Conservation (phyloP, 257 asterid genomes). For the Coffea canephora region DNA sequence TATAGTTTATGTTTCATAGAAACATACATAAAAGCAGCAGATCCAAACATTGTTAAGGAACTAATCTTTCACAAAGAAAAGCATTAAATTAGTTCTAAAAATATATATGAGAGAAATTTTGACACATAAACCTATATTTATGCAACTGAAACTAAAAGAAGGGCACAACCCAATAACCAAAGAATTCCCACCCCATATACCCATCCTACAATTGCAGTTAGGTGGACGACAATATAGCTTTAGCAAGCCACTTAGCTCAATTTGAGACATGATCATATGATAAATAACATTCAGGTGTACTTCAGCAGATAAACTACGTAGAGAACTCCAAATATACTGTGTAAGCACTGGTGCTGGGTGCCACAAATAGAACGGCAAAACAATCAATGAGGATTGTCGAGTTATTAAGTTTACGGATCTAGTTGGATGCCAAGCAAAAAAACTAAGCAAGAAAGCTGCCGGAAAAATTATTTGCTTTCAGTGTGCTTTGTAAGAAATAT, state of each 20-base stretch:
- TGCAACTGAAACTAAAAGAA: too few relatives aligned
- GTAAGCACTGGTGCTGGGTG: not conserved
- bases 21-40: too few relatives aligned
- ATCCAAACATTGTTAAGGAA: not conserved
- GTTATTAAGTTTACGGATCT: not conserved
- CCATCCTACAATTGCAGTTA: too few relatives aligned
- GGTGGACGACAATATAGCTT: not conserved
- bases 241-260: not conserved
- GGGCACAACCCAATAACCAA: too few relatives aligned
- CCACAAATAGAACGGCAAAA: not conserved
- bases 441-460: not conserved
- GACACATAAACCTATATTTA: too few relatives aligned
- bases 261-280: not conserved
- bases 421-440: not conserved
- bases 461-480: too few relatives aligned
- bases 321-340: too few relatives aligned
- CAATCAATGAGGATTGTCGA: not conserved
- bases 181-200: too few relatives aligned
- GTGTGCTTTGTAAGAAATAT: too few relatives aligned
- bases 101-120: not conserved
- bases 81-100: too few relatives aligned
- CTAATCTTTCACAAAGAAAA: not conserved
- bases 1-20: not conserved
- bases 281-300: not conserved
- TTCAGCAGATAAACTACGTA: not conserved